A percentile compares a stretch with the other conserved stretches of the same genome.
These are phyloP conservation scores for Pseudocercospora macadamiae DNA, from an alignment of 2,329 filamentous ascomycete species.

Conservation along the genomic window DNA sequence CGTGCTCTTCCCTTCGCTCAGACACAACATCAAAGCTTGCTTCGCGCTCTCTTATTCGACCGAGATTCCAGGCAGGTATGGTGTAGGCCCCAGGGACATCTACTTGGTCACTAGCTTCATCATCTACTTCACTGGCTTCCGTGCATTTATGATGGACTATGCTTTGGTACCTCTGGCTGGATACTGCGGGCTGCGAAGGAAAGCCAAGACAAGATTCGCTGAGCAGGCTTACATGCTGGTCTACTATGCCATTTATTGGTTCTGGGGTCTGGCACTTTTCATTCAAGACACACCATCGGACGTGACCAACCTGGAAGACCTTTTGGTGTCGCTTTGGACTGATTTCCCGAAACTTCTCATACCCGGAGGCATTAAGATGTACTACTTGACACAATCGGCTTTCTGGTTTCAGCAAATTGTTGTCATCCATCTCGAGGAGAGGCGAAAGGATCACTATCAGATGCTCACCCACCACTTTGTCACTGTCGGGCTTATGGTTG, in stretches of 20 bases:
- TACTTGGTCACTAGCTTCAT: slow-evolving; percentile 78
- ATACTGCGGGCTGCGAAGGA: slow-evolving; percentile 73
- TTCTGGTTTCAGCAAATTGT: slow-evolving; percentile 96
- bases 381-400: slow-evolving; percentile 85
- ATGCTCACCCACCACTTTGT: slow-evolving; percentile 96
- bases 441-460: slow-evolving; percentile 91
- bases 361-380: slow-evolving; percentile 76
- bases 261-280: slow-evolving; percentile 71
- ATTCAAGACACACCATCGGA: slow-evolving; percentile 33
- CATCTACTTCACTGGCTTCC: slow-evolving; percentile 81
- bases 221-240: slow-evolving; percentile 92
- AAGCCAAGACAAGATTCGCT: slow-evolving; percentile 78
- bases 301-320: slow-evolving; percentile 23
- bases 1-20: slow-evolving; percentile 77
- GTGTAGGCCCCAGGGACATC: slow-evolving; percentile 76
- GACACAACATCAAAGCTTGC: slow-evolving; percentile 81
- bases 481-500: slow-evolving; percentile 77
- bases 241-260: slow-evolving; percentile 83
- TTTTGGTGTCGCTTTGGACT: slow-evolving; percentile 67
- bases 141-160: slow-evolving; percentile 86
- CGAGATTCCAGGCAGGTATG: slow-evolving; percentile 61
- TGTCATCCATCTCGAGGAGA: slow-evolving; percentile 91
- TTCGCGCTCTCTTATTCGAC: slow-evolving; percentile 78
- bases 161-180: slow-evolving; percentile 77
- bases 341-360: slow-evolving; percentile 81